Evolutionary conservation across 2,329 filamentous ascomycete genomes (phyloP).

Genomic region (Sclerotinia trifoliorum): DNA sequence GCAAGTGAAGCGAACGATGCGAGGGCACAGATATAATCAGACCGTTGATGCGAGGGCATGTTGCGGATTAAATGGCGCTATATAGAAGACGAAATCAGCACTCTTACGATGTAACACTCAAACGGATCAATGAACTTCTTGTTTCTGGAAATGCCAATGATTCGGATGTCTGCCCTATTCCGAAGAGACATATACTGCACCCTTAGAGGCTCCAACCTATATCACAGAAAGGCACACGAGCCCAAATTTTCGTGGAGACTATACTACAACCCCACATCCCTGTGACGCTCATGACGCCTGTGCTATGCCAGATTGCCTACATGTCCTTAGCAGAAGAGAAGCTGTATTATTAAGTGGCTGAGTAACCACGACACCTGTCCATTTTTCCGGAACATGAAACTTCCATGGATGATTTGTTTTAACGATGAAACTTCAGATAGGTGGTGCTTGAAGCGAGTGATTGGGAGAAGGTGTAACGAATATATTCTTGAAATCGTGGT

Average conservation of each 20-base stretch:
- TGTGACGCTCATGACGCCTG: background rate
- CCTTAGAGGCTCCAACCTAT: background rate
- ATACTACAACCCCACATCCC: background rate
- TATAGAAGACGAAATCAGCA: too few species aligned
- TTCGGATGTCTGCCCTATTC: background rate
- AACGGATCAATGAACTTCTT: background rate
- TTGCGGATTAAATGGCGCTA: too few species aligned
- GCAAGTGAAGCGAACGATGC: too few species aligned
- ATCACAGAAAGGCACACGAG: background rate
- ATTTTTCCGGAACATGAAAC: background rate
- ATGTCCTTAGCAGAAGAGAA: conserved; percentile 2
- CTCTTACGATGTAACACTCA: background rate
- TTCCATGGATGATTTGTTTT: background rate
- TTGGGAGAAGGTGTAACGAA: background rate
- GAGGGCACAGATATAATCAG: too few species aligned
- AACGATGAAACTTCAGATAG: background rate
- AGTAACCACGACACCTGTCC: background rate
- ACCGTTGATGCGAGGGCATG: too few species aligned
- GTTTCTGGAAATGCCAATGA: background rate
- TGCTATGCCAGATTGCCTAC: background rate
- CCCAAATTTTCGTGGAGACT: background rate
- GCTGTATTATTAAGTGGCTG: conserved; percentile 3
- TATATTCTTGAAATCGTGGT: background rate
- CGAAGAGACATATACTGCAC: background rate
- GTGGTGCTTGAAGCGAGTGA: background rate